Evolutionary conservation across 2,329 filamentous ascomycete species (phyloP).

Genomic region (Peltaster fructicola): DNA sequence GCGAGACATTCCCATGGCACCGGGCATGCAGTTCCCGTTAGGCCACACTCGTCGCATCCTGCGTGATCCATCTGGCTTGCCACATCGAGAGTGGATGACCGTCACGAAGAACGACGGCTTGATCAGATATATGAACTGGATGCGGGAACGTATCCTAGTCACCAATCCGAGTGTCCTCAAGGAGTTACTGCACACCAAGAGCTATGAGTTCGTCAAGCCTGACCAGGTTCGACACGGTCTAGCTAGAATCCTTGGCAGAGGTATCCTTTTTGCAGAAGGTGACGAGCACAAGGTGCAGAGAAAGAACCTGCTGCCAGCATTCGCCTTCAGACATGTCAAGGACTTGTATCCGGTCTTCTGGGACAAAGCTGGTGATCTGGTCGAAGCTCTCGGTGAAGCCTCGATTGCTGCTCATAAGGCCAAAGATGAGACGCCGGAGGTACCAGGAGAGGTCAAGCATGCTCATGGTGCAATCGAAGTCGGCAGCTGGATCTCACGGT

Average conservation of each 20-base stretch:
- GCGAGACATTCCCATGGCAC: slow-evolving; percentile 36
- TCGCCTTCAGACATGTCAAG: slow-evolving; percentile 33
- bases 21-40: slow-evolving; percentile 25
- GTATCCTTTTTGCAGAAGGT: slow-evolving; percentile 69
- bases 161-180: slow-evolving; percentile 29
- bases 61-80: slow-evolving; percentile 25
- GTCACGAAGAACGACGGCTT: slow-evolving; percentile 37
- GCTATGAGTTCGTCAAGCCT: slow-evolving; percentile 35
- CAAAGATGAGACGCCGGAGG: neutral
- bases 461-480: slow-evolving; percentile 25
- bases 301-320: slow-evolving; percentile 31
- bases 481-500: slow-evolving; percentile 29
- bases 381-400: slow-evolving; percentile 14
- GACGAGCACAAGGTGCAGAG: slow-evolving; percentile 60
- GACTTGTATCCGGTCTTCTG: slow-evolving; percentile 33
- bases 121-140: slow-evolving; percentile 32
- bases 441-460: slow-evolving; percentile 6
- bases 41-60: slow-evolving; percentile 28
- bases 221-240: slow-evolving; percentile 33
- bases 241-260: slow-evolving; percentile 48
- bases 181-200: slow-evolving; percentile 33
- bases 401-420: slow-evolving; percentile 12
- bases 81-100: slow-evolving; percentile 33
- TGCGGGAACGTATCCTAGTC: slow-evolving; percentile 27
- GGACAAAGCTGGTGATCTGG: slow-evolving; percentile 28